Base-by-base conservation (phyloP, 768 basidiomycete species). In the Cantharellus anzutake region DNA sequence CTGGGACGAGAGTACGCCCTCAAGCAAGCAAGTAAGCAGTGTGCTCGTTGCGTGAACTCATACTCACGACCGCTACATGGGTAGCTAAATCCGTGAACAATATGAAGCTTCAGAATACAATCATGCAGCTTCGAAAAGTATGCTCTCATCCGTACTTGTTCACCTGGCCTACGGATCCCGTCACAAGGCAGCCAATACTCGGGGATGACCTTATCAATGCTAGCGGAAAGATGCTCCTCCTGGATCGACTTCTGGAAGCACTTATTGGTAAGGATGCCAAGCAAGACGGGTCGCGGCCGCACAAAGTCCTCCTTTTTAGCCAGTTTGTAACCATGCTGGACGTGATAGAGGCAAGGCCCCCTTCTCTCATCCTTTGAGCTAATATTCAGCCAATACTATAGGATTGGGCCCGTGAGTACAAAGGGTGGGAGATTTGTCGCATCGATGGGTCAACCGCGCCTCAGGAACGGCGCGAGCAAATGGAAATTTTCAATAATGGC, bases 321-420 rank as follows among this genome's bases (percentile, higher is more conserved):
- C 94, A 99, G 71, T 98, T 99, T 71, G 92, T 86, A 52, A 91
- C 84, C 3, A 91, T 98, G 91, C 73, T 98, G 59, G 85, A 99
- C 67, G 84, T 99, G 65, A 87, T 99, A 55, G 84, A 96, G 76
- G 88, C 89, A 64, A 3, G 73, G 16, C 5, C 39, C 64, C 63
- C 59, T 29, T 20, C 62, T 40, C 39, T 51, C 4, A 60, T 57
- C 42, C 41, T 60, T 34, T 40, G 53, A 7, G 7, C 34, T 29
- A 29, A 29, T 29, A 29, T 29, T 29, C 20, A 29, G 20, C 20
- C 20, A 14, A 4, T 41, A 35, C 3, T 59, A 61, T 64, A 83
- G 82, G 89, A 87, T 66, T 99, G 92, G 94, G 90, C 91, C 4
- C 75, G 71, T 5, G 83, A 87, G 59, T 78, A 80, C 68, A 93